Evolutionary conservation across 2,329 filamentous ascomycete genomes (phyloP).

Genomic region (Periglandula ipomoeae): DNA sequence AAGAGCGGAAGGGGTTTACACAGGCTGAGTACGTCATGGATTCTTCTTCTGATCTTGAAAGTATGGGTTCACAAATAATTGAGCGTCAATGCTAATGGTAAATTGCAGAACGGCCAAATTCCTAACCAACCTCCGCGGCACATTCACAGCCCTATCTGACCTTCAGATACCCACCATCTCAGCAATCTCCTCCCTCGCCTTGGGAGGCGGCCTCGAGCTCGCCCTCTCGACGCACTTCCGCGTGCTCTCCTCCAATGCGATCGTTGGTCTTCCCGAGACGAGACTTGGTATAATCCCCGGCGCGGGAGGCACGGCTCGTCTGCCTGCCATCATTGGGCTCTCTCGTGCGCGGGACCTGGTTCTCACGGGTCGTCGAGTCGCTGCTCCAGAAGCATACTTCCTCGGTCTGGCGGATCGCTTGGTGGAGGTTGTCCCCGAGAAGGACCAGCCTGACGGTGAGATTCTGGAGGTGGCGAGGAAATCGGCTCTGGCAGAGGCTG

Average conservation of each 20-base stretch:
- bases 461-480: slow-evolving; percentile 52
- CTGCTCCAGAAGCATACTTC: slow-evolving; percentile 80
- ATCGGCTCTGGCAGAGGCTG: slow-evolving; percentile 63
- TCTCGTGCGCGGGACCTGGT: slow-evolving; percentile 81
- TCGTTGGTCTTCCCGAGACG: slow-evolving; percentile 82
- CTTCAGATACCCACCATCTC: slow-evolving; percentile 87
- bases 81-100: too few relatives aligned
- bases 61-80: too few relatives aligned
- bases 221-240: slow-evolving; percentile 84
- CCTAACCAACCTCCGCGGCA: slow-evolving; percentile 64
- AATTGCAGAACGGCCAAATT: slow-evolving; percentile 70
- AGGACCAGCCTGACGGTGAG: slow-evolving; percentile 35
- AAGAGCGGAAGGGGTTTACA: slow-evolving; percentile 72
- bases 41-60: not conserved
- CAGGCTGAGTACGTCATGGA: slow-evolving; percentile 60
- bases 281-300: slow-evolving; percentile 90
- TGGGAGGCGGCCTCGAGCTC: slow-evolving; percentile 90
- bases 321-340: slow-evolving; percentile 72
- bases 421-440: slow-evolving; percentile 60
- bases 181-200: slow-evolving; percentile 74
- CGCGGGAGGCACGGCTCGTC: slow-evolving; percentile 82
- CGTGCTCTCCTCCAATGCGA: slow-evolving; percentile 70
- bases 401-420: slow-evolving; percentile 84
- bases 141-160: slow-evolving; percentile 61
- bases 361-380: slow-evolving; percentile 78